Evolutionary conservation across 192 early-diverging fungal genomes (phyloP).

Genomic region (Chytriomyces hyalinus): DNA sequence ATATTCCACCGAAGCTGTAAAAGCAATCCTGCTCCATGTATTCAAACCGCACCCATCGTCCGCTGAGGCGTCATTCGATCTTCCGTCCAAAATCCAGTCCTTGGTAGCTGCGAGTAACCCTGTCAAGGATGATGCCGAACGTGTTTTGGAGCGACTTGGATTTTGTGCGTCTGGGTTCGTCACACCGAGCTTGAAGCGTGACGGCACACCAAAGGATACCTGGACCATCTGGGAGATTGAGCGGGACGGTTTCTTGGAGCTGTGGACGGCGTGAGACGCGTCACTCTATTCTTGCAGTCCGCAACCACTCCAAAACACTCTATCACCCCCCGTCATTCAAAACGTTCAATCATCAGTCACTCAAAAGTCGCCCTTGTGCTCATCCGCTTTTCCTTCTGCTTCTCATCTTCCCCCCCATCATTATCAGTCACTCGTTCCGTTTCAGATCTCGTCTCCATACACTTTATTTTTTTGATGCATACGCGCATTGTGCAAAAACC

Average conservation of each 20-base stretch:
- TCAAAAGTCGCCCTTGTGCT: too few species aligned
- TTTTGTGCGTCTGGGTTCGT: background rate
- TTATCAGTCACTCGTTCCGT: too few species aligned
- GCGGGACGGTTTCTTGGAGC: background rate
- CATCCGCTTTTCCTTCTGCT: too few species aligned
- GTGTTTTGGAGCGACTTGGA: background rate
- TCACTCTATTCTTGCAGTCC: too few species aligned
- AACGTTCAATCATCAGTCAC: too few species aligned
- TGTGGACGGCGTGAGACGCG: background rate
- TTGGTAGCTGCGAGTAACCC: background rate
- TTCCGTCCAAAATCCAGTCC: background rate
- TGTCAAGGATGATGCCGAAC: background rate
- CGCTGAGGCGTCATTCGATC: background rate
- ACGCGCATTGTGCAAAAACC: too few species aligned
- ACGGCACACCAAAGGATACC: background rate
- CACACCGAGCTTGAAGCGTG: background rate
- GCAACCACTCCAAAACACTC: too few species aligned
- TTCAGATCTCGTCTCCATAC: too few species aligned
- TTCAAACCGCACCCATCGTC: background rate
- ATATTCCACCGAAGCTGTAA: slow-evolving; percentile 8
- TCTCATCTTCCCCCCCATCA: too few species aligned
- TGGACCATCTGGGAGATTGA: slow-evolving; percentile 20
- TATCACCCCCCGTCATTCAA: too few species aligned
- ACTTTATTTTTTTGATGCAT: too few species aligned
- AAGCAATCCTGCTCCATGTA: slow-evolving; percentile 8